These are phyloP conservation scores for Corniculantispora saksenae DNA, from an alignment of 2,329 filamentous ascomycete genomes.

Conservation along the genomic window DNA sequence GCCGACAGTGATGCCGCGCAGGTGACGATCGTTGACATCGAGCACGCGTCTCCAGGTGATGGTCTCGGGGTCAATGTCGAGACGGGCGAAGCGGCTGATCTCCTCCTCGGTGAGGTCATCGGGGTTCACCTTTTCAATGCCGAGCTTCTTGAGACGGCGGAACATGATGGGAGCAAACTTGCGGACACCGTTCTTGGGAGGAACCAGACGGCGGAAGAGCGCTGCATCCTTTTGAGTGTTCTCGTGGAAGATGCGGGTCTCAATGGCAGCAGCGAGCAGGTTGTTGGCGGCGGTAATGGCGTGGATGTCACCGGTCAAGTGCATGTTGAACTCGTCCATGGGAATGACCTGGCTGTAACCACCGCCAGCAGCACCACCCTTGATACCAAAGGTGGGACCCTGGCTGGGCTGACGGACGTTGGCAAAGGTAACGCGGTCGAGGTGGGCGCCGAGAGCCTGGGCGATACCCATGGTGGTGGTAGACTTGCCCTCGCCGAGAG, in stretches of 20 bases:
- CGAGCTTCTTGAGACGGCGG: conserved; percentile 89
- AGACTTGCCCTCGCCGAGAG: conserved; percentile 95
- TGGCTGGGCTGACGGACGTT: conserved; percentile 97
- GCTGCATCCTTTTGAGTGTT: conserved; percentile 88
- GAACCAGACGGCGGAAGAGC: conserved; percentile 85
- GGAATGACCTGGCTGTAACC: conserved; percentile 99
- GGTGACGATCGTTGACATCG: conserved; percentile 94
- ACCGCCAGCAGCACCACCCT: conserved; percentile 94
- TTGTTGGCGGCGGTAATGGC: conserved; percentile 98
- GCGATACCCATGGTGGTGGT: conserved; percentile 96
- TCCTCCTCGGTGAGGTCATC: conserved; percentile 89
- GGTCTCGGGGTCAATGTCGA: conserved; percentile 94
- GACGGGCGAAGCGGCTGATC: conserved; percentile 80
- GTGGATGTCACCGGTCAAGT: conserved; percentile 96
- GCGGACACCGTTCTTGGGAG: conserved; percentile 84
- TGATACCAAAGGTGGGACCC: conserved; percentile 97
- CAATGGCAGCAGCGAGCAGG: conserved; percentile 90
- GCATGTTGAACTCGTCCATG: conserved; percentile 99
- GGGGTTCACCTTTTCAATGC: conserved; percentile 92
- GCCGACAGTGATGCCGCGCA: conserved; percentile 86
- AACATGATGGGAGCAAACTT: conserved; percentile 89
- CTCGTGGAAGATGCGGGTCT: conserved; percentile 98
- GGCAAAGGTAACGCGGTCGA: conserved; percentile 86
- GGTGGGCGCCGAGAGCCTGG: conserved; percentile 86
- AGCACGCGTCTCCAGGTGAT: conserved; percentile 97